Evolutionary conservation across 257 asterid genomes (phyloP), one percentile per base, ranked within the genome.

Genomic region (Solanum okadae): DNA sequence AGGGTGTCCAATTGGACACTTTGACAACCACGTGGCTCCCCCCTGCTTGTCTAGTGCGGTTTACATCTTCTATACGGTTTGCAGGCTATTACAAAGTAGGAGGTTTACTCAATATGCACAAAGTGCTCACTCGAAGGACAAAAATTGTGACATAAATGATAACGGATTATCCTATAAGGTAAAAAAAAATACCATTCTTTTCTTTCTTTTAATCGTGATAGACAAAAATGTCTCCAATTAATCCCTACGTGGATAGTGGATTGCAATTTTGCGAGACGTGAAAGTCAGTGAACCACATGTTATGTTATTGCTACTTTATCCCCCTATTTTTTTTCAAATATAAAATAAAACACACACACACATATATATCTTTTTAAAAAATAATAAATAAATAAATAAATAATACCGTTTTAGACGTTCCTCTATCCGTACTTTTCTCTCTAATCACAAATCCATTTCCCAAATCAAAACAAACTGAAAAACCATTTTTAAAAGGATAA

Each of bases 71-170:
- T 16, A 18, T 52, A 0, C 2, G 0, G 0, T 52, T 16, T 16
- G 22, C 22, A 52, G 3, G 63, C n/a, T 6, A 52, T 16, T 52
- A 52, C 10, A 52, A 0, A 16, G 3, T 49, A 49, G 22, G 22
- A 3, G 0, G 0, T 49, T 49, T 49, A 49, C 3, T 0, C 8
- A 49, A 49, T 15, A 0, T 49, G 8, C 9, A 49, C 3, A 49
- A 5, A 49, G 9, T 5, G 22, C 8, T 49, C 3, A 15, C 0
- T 3, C 61, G 0, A 49, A 49, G 3, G 0, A 0, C 9, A 49
- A 15, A 49, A 0, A 15, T 15, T 0, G 3, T 49, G 8, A 49
- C 61, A 49, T 6, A 15, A 49, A 49, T 49, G 0, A 49, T 15
- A 49, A 0, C 61, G 3, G 3, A 49, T 49, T 49, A 49, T 49